These are phyloP conservation scores for Metschnikowia cubensis DNA, from an alignment of 805 yeast species.

Conservation along the genomic window DNA sequence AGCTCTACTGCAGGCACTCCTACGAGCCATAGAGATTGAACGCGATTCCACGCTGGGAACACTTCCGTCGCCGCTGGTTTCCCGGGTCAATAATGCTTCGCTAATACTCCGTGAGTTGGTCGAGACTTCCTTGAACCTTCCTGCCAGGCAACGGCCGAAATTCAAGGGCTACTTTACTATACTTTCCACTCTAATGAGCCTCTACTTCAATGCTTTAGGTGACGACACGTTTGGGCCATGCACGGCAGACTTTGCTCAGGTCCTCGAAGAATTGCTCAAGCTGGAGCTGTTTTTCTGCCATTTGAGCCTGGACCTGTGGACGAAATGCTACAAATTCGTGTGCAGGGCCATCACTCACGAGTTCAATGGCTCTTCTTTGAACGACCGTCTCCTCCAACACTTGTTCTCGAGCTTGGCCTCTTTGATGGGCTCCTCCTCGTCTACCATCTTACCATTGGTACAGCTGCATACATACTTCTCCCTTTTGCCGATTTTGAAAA, in stretches of 20 bases:
- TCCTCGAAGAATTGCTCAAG: slow-evolving; percentile 19
- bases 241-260: slow-evolving; percentile 23
- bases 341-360: slow-evolving; percentile 16
- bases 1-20: slow-evolving; percentile 21
- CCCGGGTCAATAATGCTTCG: slow-evolving; percentile 30
- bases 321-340: slow-evolving; percentile 21
- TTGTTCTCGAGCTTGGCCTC: slow-evolving; percentile 17
- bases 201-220: slow-evolving; percentile 16
- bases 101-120: slow-evolving; percentile 27
- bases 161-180: slow-evolving; percentile 22
- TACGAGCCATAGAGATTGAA: slow-evolving; percentile 35
- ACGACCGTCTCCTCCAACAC: slow-evolving; percentile 23
- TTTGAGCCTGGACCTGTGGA: slow-evolving; percentile 28
- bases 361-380: slow-evolving; percentile 6
- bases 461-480: slow-evolving; percentile 17
- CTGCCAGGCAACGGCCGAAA: slow-evolving; percentile 14
- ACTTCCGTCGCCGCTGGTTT: slow-evolving; percentile 23
- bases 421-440: slow-evolving; percentile 22
- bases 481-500: slow-evolving; percentile 18
- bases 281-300: slow-evolving; percentile 31
- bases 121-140: slow-evolving; percentile 14
- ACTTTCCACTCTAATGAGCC: slow-evolving; percentile 15
- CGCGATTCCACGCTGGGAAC: slow-evolving; percentile 24
- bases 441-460: slow-evolving; percentile 18
- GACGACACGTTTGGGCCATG: slow-evolving; percentile 20